A percentile compares a stretch with the other conserved stretches of the same genome.
phyloP scores from a whole-genome alignment of 352 stramenopile genomes.

The Globisporangium irregulare region DNA sequence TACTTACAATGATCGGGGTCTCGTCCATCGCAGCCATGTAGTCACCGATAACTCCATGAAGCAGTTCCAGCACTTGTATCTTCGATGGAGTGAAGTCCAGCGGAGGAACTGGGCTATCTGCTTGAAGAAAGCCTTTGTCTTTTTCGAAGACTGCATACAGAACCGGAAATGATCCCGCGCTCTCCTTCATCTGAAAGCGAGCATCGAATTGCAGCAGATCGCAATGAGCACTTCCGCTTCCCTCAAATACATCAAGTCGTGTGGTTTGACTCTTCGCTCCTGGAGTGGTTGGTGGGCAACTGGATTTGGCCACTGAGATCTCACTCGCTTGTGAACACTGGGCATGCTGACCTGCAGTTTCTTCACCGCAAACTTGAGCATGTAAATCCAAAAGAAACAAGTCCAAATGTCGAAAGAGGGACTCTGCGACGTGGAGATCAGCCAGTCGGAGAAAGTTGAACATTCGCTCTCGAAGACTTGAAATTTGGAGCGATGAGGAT shows the following conservation, averaged over 20 bases:
- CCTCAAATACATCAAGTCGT: background rate
- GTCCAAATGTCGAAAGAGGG: slow-evolving; percentile 37
- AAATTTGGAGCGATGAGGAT: slow-evolving; percentile 21
- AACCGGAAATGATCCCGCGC: slow-evolving; percentile 5
- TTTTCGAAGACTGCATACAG: slow-evolving; percentile 26
- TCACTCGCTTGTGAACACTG: background rate
- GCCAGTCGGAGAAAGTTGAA: slow-evolving; percentile 53
- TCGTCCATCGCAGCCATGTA: slow-evolving; percentile 49
- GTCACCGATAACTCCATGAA: slow-evolving; percentile 37
- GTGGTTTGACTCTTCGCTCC: background rate
- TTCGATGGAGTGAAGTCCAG: slow-evolving; percentile 24
- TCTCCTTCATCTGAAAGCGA: background rate
- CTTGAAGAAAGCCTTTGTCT: slow-evolving; percentile 24
- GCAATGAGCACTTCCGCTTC: background rate
- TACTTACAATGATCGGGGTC: slow-evolving; percentile 34
- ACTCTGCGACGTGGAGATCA: slow-evolving; percentile 42
- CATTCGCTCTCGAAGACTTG: slow-evolving; percentile 45
- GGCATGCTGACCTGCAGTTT: background rate
- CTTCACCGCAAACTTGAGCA: slow-evolving; percentile 31
- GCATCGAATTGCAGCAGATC: background rate
- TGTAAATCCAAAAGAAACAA: slow-evolving; percentile 30
- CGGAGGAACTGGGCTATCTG: background rate
- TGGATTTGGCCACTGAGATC: background rate
- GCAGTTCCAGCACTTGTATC: slow-evolving; percentile 31
- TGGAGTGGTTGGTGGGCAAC: background rate